Base-by-base conservation (phyloP, 768 basidiomycete species). In the Rhodotorula paludigena region DNA sequence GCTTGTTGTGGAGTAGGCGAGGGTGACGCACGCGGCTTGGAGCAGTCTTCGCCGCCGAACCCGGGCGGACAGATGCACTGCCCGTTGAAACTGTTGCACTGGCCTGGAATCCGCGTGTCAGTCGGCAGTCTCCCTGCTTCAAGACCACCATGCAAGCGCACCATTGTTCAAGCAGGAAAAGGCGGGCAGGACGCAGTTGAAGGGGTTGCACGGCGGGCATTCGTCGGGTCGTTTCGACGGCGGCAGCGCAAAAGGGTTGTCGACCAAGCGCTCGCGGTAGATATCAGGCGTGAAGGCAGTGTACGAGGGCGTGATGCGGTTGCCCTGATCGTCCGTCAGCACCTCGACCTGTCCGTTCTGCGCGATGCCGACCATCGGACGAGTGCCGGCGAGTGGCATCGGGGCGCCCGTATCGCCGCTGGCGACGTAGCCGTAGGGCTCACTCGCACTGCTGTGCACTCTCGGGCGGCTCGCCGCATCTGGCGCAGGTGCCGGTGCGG, bases 1-100 rank as follows among this genome's bases (percentile, higher is more conserved):
- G 0, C 9, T 5, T 9, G 25, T 12, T 15, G 15, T 11, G 6
- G 1, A 28, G 20, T 16, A n/a, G 18, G 32, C 9, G 32, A 32
- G 33, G 53, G 30, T 49, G 10, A 84, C 90, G 55, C 79, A 96
- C 93, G 88, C 30, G 96, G 94, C 14, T 85, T 84, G 59, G 96
- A 79, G 80, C 96, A 99, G 76, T 98, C 94, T 44, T 92, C 88
- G 2, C 96, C 96, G 53, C 92, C 90, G 86, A 93, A 99, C n/a
- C 96, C 96, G 48, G 90, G 84, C 2, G 92, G 92, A 75, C 96
- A 99, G 76, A 91, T 87, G 80, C 96, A 99, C 74, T 96, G 92
- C 3, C 96, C 96, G 76, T 97, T 86, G 76, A 89, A 97, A 56
- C 85, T 83, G 76, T 93, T 87, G 80, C 96, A 99, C 51, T 86